phyloP scores from a whole-genome alignment of 768 basidiomycete species.

The Naganishia randhawae region DNA sequence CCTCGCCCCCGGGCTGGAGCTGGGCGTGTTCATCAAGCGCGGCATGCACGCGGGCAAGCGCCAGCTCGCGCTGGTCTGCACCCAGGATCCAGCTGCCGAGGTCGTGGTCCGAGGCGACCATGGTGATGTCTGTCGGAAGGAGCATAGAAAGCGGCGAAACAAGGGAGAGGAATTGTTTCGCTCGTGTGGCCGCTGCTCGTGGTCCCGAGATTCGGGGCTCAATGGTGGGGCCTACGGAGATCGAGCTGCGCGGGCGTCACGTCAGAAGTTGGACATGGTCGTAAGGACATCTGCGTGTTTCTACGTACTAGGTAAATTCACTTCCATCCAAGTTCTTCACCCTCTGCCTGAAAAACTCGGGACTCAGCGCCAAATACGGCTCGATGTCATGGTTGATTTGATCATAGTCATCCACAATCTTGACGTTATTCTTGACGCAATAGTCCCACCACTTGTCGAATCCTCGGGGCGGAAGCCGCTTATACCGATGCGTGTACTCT shows the following conservation, averaged over 20 bases:
- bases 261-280: no score
- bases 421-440: constrained; percentile 65
- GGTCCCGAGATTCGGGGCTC: constrained; percentile 35
- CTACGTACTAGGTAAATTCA: constrained; percentile 41
- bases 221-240: constrained; percentile 36
- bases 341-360: constrained; percentile 50
- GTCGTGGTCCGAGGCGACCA: constrained; percentile 47
- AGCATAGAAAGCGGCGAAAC: constrained; percentile 38
- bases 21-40: constrained; percentile 21
- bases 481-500: constrained; percentile 77
- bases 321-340: constrained; percentile 33
- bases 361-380: constrained; percentile 74
- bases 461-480: constrained; percentile 74
- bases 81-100: constrained; percentile 45
- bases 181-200: constrained; percentile 34
- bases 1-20: neutral
- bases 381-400: constrained; percentile 60
- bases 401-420: constrained; percentile 72
- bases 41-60: constrained; percentile 23
- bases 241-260: constrained; percentile 37
- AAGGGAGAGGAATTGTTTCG: constrained; percentile 40
- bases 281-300: no score
- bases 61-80: constrained; percentile 38
- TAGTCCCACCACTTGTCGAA: constrained; percentile 89
- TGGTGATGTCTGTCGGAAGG: constrained; percentile 38